phyloP scores from a whole-genome alignment of 2,329 filamentous ascomycete species.

The Dothideomycetes sp. region DNA sequence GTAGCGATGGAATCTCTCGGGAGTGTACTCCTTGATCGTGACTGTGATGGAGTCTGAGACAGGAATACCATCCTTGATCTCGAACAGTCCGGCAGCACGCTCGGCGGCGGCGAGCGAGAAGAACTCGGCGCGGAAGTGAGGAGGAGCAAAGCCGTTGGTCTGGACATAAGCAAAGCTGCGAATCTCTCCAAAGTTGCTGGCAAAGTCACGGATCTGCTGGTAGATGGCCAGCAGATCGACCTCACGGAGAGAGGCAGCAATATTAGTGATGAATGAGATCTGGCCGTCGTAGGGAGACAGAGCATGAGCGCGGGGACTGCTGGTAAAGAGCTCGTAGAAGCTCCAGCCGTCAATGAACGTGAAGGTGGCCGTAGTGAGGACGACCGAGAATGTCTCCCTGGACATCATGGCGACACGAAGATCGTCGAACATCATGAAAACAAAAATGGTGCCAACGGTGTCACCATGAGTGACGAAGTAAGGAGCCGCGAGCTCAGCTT shows the following conservation, averaged over 20 bases:
- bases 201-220: conserved; percentile 15
- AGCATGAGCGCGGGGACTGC: neutral
- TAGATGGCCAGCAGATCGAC: conserved; percentile 15
- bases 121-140: conserved; percentile 24
- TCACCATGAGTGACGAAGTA: neutral
- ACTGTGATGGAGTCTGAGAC: neutral
- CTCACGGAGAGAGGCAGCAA: conserved; percentile 12
- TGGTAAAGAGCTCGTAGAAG: neutral
- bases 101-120: conserved; percentile 19
- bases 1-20: neutral
- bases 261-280: conserved; percentile 18
- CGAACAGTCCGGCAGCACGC: neutral
- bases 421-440: conserved; percentile 30
- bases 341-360: conserved; percentile 15
- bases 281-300: conserved; percentile 22
- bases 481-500: neutral
- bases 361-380: conserved; percentile 11
- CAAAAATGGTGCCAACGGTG: neutral
- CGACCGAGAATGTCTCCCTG: conserved; percentile 13
- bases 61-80: neutral
- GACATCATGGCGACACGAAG: conserved; percentile 25
- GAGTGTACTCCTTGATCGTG: neutral
- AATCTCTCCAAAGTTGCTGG: conserved; percentile 19
- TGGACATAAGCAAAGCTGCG: conserved; percentile 16
- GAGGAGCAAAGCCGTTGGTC: conserved; percentile 13